phyloP scores from a whole-genome alignment of 2,329 filamentous ascomycete genomes.

The Tolypocladium inflatum region DNA sequence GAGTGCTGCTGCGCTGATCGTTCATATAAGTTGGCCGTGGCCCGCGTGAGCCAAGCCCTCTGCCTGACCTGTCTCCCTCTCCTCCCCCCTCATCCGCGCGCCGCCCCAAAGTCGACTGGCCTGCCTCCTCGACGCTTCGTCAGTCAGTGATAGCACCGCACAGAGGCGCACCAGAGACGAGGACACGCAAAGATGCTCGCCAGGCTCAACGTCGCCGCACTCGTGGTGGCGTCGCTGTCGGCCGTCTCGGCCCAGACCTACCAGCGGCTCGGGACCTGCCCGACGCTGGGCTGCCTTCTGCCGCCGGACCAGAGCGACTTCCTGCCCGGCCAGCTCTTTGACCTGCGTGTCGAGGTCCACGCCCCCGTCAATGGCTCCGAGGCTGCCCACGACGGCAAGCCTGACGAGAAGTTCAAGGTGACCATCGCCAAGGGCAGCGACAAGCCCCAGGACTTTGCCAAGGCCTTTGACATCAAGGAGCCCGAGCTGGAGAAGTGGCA shows the following conservation, averaged over 20 bases:
- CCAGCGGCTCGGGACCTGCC: slow-evolving; percentile 50
- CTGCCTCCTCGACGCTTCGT: not conserved
- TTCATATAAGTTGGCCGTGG: not conserved
- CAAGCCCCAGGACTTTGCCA: slow-evolving; percentile 42
- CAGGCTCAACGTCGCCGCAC: slow-evolving; percentile 24
- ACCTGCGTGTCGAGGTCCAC: slow-evolving; percentile 75
- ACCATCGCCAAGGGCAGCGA: slow-evolving; percentile 58
- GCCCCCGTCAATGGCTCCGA: slow-evolving; percentile 75
- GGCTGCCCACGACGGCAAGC: slow-evolving; percentile 56
- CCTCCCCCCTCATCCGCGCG: not conserved
- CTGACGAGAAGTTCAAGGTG: slow-evolving; percentile 67
- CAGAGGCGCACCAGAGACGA: not conserved
- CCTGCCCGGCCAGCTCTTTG: slow-evolving; percentile 74
- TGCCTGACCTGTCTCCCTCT: not conserved
- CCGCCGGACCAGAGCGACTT: slow-evolving; percentile 66
- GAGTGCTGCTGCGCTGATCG: not conserved
- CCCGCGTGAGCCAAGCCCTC: not conserved
- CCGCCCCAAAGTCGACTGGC: not conserved
- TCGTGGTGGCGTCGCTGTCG: slow-evolving; percentile 24
- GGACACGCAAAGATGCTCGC: slow-evolving; percentile 18
- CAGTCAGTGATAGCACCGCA: not conserved
- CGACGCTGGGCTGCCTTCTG: slow-evolving; percentile 48
- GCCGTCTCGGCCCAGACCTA: slow-evolving; percentile 45
- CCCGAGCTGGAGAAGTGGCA: slow-evolving; percentile 71
- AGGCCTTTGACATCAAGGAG: slow-evolving; percentile 62